phyloP scores from a whole-genome alignment of 441 rosid species.

The Flueggea neowawraea region DNA sequence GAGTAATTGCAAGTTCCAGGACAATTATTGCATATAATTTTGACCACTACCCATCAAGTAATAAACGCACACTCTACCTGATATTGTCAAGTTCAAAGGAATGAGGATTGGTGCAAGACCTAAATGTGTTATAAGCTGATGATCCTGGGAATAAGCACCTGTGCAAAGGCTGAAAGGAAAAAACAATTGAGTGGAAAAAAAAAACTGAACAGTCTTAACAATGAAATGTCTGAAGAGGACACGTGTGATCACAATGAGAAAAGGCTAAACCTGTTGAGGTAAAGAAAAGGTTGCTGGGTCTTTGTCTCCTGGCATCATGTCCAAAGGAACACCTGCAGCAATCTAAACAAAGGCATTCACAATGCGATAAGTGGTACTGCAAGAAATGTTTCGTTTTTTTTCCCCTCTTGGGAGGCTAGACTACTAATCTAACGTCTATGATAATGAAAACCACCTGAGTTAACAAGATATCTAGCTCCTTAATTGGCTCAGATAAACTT shows the following conservation, averaged over 20 bases:
- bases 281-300: conserved; percentile 95
- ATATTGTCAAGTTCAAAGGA: conserved; percentile 83
- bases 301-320: conserved; percentile 89
- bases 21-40: conserved; percentile 1
- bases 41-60: not conserved
- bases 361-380: not conserved
- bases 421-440: not conserved
- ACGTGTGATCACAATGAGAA: not conserved
- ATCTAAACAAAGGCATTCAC: conserved; percentile 42
- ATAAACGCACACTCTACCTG: conserved; percentile 41
- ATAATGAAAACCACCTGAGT: conserved; percentile 56
- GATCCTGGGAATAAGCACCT: conserved; percentile 95
- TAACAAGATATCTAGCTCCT: conserved; percentile 81
- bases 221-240: not conserved
- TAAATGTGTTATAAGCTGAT: conserved; percentile 76
- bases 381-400: no score
- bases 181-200: conserved; percentile 16
- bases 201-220: not conserved
- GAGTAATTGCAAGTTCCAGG: not conserved
- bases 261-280: conserved; percentile 80
- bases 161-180: conserved; percentile 69
- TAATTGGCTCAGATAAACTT: conserved; percentile 70
- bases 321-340: conserved; percentile 87
- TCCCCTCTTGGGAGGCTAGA: no score
- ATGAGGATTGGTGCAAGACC: conserved; percentile 96